A percentile compares a stretch with the other conserved stretches of the same genome.
These are phyloP conservation scores for Xylariaceae sp. DNA, from an alignment of 2,329 filamentous ascomycete species.

Conservation along the genomic window DNA sequence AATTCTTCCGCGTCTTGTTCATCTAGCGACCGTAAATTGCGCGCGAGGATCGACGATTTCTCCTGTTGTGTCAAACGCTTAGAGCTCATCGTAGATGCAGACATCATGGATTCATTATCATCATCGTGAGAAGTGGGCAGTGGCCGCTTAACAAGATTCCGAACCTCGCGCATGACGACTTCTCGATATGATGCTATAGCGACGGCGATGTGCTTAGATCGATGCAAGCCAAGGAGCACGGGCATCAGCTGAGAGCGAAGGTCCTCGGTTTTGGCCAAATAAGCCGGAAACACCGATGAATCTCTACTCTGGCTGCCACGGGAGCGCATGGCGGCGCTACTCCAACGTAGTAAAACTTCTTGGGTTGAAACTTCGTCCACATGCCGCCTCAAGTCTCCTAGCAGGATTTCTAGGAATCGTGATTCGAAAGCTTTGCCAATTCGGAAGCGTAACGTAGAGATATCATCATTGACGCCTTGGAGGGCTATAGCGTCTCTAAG, in stretches of 20 bases:
- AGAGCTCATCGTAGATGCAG: conserved; percentile 76
- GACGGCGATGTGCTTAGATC: conserved; percentile 77
- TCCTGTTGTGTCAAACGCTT: conserved; percentile 79
- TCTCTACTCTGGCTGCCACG: conserved; percentile 71
- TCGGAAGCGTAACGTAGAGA: conserved; percentile 75
- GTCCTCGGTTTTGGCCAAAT: conserved; percentile 73
- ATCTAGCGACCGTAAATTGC: conserved; percentile 85
- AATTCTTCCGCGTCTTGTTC: conserved; percentile 84
- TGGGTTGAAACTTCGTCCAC: conserved; percentile 71
- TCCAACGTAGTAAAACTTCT: conserved; percentile 86
- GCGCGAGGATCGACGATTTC: conserved; percentile 84
- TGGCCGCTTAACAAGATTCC: conserved; percentile 80
- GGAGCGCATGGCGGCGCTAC: conserved; percentile 73
- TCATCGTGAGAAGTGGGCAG: conserved; percentile 94
- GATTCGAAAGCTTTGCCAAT: conserved; percentile 88
- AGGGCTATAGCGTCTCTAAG: conserved; percentile 79
- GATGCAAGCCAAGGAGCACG: conserved; percentile 78
- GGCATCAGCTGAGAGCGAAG: conserved; percentile 74
- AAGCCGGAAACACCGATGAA: conserved; percentile 75
- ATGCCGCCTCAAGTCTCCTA: conserved; percentile 82
- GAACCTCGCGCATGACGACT: conserved; percentile 82
- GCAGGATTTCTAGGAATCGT: conserved; percentile 77
- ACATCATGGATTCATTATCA: conserved; percentile 88
- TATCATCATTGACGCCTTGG: conserved; percentile 77
- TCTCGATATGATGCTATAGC: conserved; percentile 88